Evolutionary conservation across 768 basidiomycete species (phyloP).

Genomic region (Phanerochaete carnosa): DNA sequence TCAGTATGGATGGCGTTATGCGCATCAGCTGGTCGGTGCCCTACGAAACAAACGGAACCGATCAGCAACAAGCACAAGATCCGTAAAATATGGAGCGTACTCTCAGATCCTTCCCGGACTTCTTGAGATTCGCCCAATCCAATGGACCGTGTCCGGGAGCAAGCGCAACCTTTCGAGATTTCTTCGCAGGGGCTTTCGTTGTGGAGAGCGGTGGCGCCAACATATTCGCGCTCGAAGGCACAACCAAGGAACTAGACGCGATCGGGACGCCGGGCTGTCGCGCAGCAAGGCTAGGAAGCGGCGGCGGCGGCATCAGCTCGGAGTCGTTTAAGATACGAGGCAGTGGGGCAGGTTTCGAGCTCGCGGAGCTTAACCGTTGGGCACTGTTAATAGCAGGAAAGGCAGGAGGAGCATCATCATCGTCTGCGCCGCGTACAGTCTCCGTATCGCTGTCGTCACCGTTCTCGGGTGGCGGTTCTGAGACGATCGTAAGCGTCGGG

Average conservation of each 20-base stretch:
- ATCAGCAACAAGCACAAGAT: constrained; percentile 1
- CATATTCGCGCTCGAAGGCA: constrained; percentile 26
- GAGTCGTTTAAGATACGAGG: constrained; percentile 51
- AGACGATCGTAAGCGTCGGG: constrained; percentile 32
- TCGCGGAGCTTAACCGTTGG: constrained; percentile 45
- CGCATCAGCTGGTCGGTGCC: constrained; percentile 67
- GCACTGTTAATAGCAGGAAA: constrained; percentile 74
- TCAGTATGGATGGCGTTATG: constrained; percentile 74
- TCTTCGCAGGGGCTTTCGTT: constrained; percentile 51
- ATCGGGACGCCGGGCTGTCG: constrained; percentile 29
- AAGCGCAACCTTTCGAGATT: constrained; percentile 81
- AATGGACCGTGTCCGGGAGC: constrained; percentile 89
- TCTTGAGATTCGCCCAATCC: constrained; percentile 91
- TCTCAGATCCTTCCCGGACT: constrained; percentile 74
- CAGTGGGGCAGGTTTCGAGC: constrained; percentile 18
- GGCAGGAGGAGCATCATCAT: constrained; percentile 62
- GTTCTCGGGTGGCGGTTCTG: constrained; percentile 1
- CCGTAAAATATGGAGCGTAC: constrained; percentile 38
- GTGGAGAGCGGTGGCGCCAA: constrained; percentile 62
- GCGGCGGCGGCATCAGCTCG: constrained; percentile 46
- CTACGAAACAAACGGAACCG: constrained; percentile 33
- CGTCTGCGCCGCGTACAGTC: constrained; percentile 36
- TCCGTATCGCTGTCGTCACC: constrained; percentile 38
- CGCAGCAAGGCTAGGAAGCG: constrained; percentile 36
- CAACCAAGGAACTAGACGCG: constrained; percentile 13